These are phyloP conservation scores for Mortierella sp. DNA, from an alignment of 371 early-diverging fungal species.

Conservation along the genomic window DNA sequence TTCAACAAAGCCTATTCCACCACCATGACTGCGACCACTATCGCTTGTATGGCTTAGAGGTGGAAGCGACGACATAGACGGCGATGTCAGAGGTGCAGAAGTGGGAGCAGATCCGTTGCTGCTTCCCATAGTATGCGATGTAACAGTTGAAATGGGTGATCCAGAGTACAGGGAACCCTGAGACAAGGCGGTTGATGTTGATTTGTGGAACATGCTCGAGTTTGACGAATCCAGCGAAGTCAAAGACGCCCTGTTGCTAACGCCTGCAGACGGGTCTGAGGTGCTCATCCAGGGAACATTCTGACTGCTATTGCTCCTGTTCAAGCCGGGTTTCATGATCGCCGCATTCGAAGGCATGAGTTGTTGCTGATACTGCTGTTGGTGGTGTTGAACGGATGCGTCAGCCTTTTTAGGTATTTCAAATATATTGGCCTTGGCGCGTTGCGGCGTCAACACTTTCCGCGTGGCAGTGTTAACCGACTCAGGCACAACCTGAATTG, in stretches of 20 bases:
- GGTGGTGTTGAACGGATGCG: background rate
- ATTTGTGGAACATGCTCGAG: conserved; percentile 23
- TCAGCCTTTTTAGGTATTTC: conserved; percentile 33
- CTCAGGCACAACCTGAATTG: conserved; percentile 17
- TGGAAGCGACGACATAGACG: conserved; percentile 12
- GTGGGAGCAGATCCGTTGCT: conserved; percentile 34
- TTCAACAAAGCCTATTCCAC: conserved; percentile 15
- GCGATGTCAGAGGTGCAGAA: background rate
- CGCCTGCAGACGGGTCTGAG: background rate
- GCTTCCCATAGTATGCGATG: conserved; percentile 36
- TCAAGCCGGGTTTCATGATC: background rate
- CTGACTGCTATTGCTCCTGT: conserved; percentile 19
- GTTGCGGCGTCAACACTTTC: conserved; percentile 19
- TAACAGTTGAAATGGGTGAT: conserved; percentile 46
- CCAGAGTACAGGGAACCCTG: conserved; percentile 6
- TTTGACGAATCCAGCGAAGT: conserved; percentile 41
- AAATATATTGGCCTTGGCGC: conserved; percentile 19
- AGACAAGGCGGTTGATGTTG: conserved; percentile 5
- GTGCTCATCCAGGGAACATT: conserved; percentile 2
- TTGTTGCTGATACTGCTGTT: conserved; percentile 1
- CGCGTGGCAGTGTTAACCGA: conserved; percentile 14
- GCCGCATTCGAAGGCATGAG: background rate
- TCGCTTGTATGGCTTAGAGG: background rate
- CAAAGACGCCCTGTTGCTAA: conserved; percentile 35
- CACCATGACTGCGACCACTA: background rate